phyloP scores from a whole-genome alignment of 306 rosid genomes.

The Sicyos edulis region DNA sequence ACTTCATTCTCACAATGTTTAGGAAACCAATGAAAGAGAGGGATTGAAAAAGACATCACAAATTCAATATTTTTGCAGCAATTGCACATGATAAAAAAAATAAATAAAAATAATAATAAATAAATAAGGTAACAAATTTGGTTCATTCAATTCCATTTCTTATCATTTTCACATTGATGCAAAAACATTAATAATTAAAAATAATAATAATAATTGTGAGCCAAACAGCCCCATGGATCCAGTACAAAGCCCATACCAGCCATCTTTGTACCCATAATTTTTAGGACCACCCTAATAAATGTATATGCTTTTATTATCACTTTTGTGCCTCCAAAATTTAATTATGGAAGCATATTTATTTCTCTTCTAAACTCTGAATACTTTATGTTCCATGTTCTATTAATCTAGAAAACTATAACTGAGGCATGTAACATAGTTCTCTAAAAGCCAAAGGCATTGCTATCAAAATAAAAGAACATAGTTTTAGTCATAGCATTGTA shows the following conservation, averaged over 20 bases:
- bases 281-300: constrained; percentile 1
- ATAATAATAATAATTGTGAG: no score
- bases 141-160: neutral
- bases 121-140: neutral
- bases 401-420: no score
- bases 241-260: neutral
- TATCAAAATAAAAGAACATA: no score
- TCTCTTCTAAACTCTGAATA: no score
- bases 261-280: neutral
- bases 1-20: no score
- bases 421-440: no score
- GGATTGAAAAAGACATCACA: neutral
- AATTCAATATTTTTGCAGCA: neutral
- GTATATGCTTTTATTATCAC: neutral
- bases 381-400: no score
- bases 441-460: no score
- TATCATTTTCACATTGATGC: neutral
- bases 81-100: neutral
- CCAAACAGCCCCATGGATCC: neutral
- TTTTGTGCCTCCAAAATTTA: neutral
- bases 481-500: no score
- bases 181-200: no score
- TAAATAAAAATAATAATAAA: neutral
- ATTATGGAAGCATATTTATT: neutral
- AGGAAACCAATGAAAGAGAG: no score